A percentile compares a stretch with the other conserved stretches of the same genome.
These are phyloP conservation scores for Gonapodya prolifera DNA, from an alignment of 192 early-diverging fungal genomes.

Conservation along the genomic window DNA sequence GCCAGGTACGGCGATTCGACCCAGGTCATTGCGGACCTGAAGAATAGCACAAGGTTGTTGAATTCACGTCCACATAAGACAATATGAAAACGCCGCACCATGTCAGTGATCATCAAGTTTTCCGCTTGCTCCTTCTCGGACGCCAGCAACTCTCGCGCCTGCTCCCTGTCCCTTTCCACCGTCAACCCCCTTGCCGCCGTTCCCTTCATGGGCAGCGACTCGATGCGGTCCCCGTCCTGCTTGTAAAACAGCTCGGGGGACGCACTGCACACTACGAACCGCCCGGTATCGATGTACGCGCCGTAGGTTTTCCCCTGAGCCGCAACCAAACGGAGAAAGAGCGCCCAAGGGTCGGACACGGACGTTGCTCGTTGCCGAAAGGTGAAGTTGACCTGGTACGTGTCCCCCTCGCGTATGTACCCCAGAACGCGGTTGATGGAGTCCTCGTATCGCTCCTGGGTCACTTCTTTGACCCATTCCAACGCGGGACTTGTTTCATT, in stretches of 20 bases:
- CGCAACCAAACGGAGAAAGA: not conserved
- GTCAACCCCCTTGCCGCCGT: not conserved
- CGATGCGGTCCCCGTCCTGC: not conserved
- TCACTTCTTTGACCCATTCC: not conserved
- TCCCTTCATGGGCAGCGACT: not conserved
- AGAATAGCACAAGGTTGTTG: slow-evolving; percentile 65
- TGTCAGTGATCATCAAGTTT: slow-evolving; percentile 74
- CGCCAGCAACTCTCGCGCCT: slow-evolving; percentile 31
- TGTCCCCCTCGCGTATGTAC: not conserved
- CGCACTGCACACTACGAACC: not conserved
- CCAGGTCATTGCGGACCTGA: slow-evolving; percentile 86
- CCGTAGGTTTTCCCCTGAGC: not conserved
- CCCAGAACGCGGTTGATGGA: not conserved
- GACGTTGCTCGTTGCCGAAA: not conserved
- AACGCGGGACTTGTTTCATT: not conserved
- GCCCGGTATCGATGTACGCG: not conserved
- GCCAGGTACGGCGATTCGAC: slow-evolving; percentile 48
- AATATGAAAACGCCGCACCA: not conserved
- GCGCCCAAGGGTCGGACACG: not conserved
- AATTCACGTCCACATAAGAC: slow-evolving; percentile 7
- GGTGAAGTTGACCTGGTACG: not conserved
- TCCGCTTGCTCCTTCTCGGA: slow-evolving; percentile 88
- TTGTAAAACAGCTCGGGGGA: not conserved
- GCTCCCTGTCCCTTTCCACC: slow-evolving; percentile 19
- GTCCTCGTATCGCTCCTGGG: not conserved